Evolutionary conservation across 129 eudicot genomes (phyloP), one percentile per base, ranked within the genome.

Genomic region (Escallonia herrerae): DNA sequence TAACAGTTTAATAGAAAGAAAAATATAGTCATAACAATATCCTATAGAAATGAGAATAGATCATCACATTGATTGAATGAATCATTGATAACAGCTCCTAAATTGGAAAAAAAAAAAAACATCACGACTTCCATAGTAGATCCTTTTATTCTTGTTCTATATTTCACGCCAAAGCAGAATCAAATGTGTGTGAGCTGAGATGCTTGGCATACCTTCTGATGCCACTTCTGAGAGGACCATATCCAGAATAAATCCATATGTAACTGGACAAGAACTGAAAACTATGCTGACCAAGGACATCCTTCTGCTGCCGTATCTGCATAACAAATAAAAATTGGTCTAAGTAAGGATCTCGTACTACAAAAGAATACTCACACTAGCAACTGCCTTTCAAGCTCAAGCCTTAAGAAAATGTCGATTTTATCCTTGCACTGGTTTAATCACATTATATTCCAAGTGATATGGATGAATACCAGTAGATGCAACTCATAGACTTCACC

Each of bases 241-340:
- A 77, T 67, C 96, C 96, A 58, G 96, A 91, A 75, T 79, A 85
- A 43, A 87, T 84, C 79, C 79, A 61, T 65, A 91, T 83, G 77
- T 91, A 91, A 58, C 56, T 57, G 6, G 96, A 85, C 83, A 91
- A 74, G 42, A 91, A 79, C 68, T 73, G 86, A 62, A 75, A 78
- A 60, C 89, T 75, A 60, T 75, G 72, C 61, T 67, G 80, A 11
- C 90, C 84, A 54, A 78, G 63, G 50, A 80, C 76, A 43, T 85
- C 96, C 67, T 87, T 85, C 79, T 91, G 97, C 70, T 91, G 96
- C 62, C 95, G 79, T 72, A 91, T 79, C 97, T 91, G 85, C 74
- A 67, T 55, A 69, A 15, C 22, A 47, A 38, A 13, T 3, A 13
- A 63, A 15, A 58, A 57, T 7, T 12, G 40, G 13, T 37, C 46